Base-by-base conservation (phyloP, 345 rosid genomes). In the Murraya koenigii region DNA sequence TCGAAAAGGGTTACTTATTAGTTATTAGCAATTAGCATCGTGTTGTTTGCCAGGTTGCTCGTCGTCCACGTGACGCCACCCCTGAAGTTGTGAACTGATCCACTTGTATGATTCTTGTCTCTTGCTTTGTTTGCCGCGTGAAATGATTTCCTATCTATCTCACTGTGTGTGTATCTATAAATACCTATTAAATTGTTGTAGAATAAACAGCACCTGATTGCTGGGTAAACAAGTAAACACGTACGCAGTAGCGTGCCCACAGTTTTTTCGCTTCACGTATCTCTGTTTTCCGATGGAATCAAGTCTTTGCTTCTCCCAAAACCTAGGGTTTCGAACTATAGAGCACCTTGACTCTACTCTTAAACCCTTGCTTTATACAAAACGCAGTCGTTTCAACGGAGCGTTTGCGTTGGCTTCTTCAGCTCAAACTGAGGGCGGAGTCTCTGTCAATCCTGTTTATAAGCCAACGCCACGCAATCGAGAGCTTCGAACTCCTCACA, bases 401-500 rank as follows among this genome's bases (percentile, higher is more conserved):
- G 72, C 81, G 25, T 36, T 65, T 0, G 74, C 77, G 32, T 49
- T 67, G 0, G 87, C 86, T 22, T 79, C 79, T 47, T 67, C 80
- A 17, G 30, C 72, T 6, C 19, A 62, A 64, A 62, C 59, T 28
- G 75, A 71, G 61, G 8, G 36, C n/a, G 64, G 41, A 38, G 44
- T 0, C 76, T 58, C 91, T 9, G 83, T 83, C 36, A 84, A 78
- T 69, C 97, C 97, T 3, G 79, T 86, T 68, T 94, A 91, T 75
- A 72, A 75, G 66, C 96, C 97, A 22, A 88, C 98, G 7, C 96
- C 93, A 23, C 47, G 72, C 15, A 78, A 87, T 85, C 93, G 97
- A 52, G 86, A 83, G 33, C 92, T 88, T 75, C 90, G 97, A 33
- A 93, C 98, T 81, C 98, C 98, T 86, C 98, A 94, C 79, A 94